These are phyloP conservation scores for Tuber microsphaerosporum DNA, from an alignment of 495 filamentous ascomycete genomes.

Conservation along the genomic window DNA sequence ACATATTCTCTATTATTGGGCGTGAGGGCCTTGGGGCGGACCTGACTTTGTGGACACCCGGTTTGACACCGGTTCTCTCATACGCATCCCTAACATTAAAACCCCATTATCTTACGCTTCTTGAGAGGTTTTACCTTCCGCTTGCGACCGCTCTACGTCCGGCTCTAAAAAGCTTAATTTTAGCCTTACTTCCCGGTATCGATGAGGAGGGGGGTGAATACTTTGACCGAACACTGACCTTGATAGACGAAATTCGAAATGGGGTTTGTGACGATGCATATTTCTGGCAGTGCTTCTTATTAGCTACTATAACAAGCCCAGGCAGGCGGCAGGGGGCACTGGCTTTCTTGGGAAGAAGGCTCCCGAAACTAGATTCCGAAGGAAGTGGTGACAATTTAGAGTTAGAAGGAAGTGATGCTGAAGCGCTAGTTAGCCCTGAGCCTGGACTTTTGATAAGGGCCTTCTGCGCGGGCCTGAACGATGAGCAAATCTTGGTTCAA, in stretches of 20 bases:
- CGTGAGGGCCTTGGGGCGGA: conserved; percentile 69
- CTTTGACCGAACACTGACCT: conserved; percentile 75
- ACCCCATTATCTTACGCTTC: conserved; percentile 69
- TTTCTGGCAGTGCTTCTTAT: conserved; percentile 97
- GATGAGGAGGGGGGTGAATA: conserved; percentile 97
- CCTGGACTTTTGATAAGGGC: conserved; percentile 83
- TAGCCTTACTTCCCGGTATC: conserved; percentile 78
- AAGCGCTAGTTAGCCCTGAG: conserved; percentile 81
- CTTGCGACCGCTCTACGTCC: conserved; percentile 69
- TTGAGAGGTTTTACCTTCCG: conserved; percentile 70
- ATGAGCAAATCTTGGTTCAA: conserved; percentile 86
- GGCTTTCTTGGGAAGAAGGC: conserved; percentile 69
- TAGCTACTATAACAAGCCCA: conserved; percentile 81
- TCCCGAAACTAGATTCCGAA: conserved; percentile 60
- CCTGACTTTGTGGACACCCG: conserved; percentile 79
- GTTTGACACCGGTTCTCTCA: conserved; percentile 75
- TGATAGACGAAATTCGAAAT: conserved; percentile 69
- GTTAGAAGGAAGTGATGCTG: conserved; percentile 45
- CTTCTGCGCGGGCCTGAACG: conserved; percentile 80
- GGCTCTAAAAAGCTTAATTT: conserved; percentile 77
- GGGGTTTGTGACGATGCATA: conserved; percentile 71
- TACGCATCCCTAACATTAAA: conserved; percentile 89
- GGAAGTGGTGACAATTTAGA: conserved; percentile 42
- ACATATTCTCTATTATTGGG: conserved; percentile 74
- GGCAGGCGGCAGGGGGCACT: conserved; percentile 76